A percentile compares a stretch with the other conserved stretches of the same genome.
phyloP scores from a whole-genome alignment of 2,329 filamentous ascomycete species.

The Chaetomium sp. region DNA sequence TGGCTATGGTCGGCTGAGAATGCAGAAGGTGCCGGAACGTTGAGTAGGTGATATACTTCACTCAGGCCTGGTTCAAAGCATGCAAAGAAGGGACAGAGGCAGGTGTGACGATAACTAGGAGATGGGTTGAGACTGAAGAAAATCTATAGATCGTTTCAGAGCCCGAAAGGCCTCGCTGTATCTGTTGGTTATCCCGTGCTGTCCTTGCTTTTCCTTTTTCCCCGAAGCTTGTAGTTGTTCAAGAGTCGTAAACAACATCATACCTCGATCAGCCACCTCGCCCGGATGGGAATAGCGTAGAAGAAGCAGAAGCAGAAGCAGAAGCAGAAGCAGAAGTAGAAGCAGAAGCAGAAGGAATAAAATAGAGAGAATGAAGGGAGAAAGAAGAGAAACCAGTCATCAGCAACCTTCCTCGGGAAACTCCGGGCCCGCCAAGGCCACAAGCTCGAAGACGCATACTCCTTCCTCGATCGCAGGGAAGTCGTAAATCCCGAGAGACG shows the following conservation, averaged over 20 bases:
- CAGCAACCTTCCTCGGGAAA: not conserved
- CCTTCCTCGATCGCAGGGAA: not conserved
- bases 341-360: not conserved
- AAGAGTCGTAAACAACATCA: not conserved
- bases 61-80: no score
- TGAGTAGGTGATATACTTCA: no score
- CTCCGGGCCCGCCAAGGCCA: not conserved
- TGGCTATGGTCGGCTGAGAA: no score
- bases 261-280: no score
- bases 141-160: not conserved
- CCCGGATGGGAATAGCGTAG: no score
- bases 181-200: not conserved
- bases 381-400: not conserved
- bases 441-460: not conserved
- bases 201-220: no score
- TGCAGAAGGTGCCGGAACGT: not conserved
- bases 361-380: not conserved
- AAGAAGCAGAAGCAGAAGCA: no score
- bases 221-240: not conserved
- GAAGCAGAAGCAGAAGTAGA: not conserved
- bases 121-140: not conserved
- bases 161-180: not conserved
- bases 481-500: not conserved
- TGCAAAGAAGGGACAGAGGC: not conserved
- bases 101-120: not conserved